These are phyloP conservation scores for Coleophoma eucalyptorum DNA, from an alignment of 2,329 filamentous ascomycete species.

Conservation along the genomic window DNA sequence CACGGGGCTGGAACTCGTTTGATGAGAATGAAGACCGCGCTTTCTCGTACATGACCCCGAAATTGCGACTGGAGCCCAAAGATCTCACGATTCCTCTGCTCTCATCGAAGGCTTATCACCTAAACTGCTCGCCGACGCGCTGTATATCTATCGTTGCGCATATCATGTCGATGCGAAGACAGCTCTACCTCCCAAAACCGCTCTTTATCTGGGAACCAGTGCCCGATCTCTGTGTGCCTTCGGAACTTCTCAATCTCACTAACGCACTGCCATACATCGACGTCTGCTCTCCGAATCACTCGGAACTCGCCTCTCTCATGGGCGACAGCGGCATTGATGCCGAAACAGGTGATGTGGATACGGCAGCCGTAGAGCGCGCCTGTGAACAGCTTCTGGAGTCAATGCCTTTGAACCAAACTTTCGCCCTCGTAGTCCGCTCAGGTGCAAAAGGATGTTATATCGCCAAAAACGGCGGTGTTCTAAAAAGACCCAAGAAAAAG, in stretches of 20 bases:
- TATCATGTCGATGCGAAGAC: constrained; percentile 58
- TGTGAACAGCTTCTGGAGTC: constrained; percentile 60
- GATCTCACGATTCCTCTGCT: constrained; percentile 67
- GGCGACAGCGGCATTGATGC: constrained; percentile 42
- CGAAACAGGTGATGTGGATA: constrained; percentile 40
- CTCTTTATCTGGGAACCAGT: constrained; percentile 94
- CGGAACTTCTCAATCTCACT: constrained; percentile 60
- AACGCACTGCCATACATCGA: constrained; percentile 59
- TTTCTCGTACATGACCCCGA: constrained; percentile 87
- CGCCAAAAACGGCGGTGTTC: constrained; percentile 33
- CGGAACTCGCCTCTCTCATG: constrained; percentile 86
- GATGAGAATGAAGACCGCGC: constrained; percentile 63
- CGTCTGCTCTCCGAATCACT: constrained; percentile 75
- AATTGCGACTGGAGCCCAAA: constrained; percentile 71
- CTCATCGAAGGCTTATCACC: constrained; percentile 74
- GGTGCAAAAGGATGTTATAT: constrained; percentile 71
- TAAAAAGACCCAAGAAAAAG: constrained; percentile 10
- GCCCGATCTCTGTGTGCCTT: constrained; percentile 78
- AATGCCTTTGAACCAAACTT: constrained; percentile 58
- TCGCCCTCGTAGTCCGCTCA: constrained; percentile 65
- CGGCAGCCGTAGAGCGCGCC: constrained; percentile 48
- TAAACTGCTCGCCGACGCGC: constrained; percentile 77
- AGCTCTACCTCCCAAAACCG: constrained; percentile 44
- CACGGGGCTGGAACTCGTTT: constrained; percentile 91
- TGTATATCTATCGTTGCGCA: constrained; percentile 72